These are phyloP conservation scores for Sporisorium reilianum DNA, from an alignment of 1,284 basidiomycete species.

Conservation along the genomic window DNA sequence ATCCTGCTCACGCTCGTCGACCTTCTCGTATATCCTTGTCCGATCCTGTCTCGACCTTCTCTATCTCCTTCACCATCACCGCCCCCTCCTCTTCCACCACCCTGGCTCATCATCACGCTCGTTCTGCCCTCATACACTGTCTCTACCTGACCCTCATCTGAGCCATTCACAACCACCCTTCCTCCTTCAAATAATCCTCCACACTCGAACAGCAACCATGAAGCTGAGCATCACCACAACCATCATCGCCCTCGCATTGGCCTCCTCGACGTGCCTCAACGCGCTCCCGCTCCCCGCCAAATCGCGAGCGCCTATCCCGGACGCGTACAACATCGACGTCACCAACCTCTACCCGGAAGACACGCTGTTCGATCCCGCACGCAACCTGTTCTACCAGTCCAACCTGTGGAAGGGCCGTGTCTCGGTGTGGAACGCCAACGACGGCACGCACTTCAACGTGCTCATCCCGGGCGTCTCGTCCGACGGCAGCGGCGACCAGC, in stretches of 20 bases:
- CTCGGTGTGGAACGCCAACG: constrained; percentile 46
- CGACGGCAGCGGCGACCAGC: constrained; percentile 58
- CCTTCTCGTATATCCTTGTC: too few relatives aligned
- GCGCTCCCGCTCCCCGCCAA: constrained; percentile 13
- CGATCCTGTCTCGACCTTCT: neutral
- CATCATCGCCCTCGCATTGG: constrained; percentile 17
- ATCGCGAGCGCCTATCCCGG: constrained; percentile 35
- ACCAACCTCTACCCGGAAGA: constrained; percentile 65
- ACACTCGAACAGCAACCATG: constrained; percentile 21
- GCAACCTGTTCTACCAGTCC: constrained; percentile 63
- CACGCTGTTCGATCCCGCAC: constrained; percentile 55
- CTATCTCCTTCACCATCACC: neutral
- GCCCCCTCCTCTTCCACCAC: neutral
- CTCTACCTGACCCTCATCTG: neutral
- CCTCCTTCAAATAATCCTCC: neutral
- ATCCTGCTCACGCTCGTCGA: too few relatives aligned
- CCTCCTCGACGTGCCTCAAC: constrained; percentile 10
- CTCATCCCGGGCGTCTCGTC: constrained; percentile 58
- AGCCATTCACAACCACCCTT: neutral
- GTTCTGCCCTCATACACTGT: constrained; percentile 6
- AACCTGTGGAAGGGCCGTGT: constrained; percentile 64
- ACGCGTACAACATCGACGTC: constrained; percentile 55
- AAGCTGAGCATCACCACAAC: constrained; percentile 25
- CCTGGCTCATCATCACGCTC: constrained; percentile 7
- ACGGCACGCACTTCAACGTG: constrained; percentile 55